These are phyloP conservation scores for Lecanicillium sp. DNA, from an alignment of 2,329 filamentous ascomycete genomes.

Conservation along the genomic window DNA sequence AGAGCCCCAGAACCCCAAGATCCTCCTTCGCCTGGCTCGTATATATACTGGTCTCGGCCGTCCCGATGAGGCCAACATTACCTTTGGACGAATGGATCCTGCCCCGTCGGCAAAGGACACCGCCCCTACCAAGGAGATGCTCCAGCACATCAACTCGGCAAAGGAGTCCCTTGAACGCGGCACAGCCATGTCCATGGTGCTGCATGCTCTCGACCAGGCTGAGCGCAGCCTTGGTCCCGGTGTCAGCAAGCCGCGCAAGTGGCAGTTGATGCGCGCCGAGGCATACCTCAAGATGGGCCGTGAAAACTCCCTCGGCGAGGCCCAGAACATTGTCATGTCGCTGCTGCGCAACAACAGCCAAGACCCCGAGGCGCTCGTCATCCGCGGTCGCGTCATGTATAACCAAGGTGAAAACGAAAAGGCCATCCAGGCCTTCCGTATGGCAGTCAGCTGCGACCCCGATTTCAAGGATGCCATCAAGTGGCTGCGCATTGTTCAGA, in stretches of 20 bases:
- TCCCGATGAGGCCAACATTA: constrained; percentile 77
- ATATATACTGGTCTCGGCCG: constrained; percentile 84
- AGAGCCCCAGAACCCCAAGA: constrained; percentile 81
- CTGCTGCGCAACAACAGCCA: constrained; percentile 79
- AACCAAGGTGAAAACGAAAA: constrained; percentile 92
- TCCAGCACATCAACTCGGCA: constrained; percentile 71
- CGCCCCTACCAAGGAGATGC: constrained; percentile 76
- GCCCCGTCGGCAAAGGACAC: constrained; percentile 78
- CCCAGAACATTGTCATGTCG: constrained; percentile 85
- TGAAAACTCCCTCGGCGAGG: constrained; percentile 80
- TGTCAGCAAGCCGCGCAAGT: constrained; percentile 81
- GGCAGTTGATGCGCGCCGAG: constrained; percentile 87
- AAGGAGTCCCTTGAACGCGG: constrained; percentile 68
- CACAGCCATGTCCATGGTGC: constrained; percentile 80
- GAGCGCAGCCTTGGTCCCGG: constrained; percentile 68
- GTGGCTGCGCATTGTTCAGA: constrained; percentile 83
- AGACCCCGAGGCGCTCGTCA: constrained; percentile 87
- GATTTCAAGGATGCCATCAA: constrained; percentile 86
- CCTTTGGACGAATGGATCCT: constrained; percentile 73
- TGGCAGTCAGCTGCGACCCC: constrained; percentile 83
- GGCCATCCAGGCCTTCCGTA: constrained; percentile 84
- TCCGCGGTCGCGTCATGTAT: constrained; percentile 82
- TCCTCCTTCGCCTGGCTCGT: constrained; percentile 77
- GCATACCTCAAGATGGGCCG: constrained; percentile 90
- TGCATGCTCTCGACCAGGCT: constrained; percentile 86